These are phyloP conservation scores for Panus rudis DNA, from an alignment of 768 basidiomycete genomes.

Conservation along the genomic window DNA sequence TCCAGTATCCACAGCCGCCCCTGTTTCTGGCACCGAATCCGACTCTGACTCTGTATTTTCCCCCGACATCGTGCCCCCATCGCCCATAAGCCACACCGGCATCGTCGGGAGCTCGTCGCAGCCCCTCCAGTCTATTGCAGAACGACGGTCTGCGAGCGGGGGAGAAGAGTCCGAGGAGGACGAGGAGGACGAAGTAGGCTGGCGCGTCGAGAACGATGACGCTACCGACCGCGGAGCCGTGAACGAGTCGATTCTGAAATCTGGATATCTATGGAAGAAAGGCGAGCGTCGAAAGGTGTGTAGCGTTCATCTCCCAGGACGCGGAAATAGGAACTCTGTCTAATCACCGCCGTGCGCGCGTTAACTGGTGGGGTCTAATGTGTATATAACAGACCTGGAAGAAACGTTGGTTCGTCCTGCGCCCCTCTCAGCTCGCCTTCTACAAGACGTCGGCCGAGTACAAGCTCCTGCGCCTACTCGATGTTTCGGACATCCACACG, in stretches of 20 bases:
- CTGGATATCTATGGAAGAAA: slow-evolving; percentile 97
- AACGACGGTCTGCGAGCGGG: slow-evolving; percentile 58
- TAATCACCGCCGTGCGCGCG: slow-evolving; percentile 8
- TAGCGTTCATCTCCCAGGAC: slow-evolving; percentile 6
- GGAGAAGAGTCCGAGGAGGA: slow-evolving; percentile 76
- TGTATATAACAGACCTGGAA: slow-evolving; percentile 77
- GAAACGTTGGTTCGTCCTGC: slow-evolving; percentile 96
- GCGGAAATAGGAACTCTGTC: not conserved
- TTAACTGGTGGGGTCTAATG: not conserved
- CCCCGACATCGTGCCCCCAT: slow-evolving; percentile 40
- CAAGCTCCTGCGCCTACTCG: slow-evolving; percentile 81
- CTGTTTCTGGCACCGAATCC: slow-evolving; percentile 74
- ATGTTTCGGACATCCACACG: slow-evolving; percentile 83
- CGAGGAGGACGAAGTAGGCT: slow-evolving; percentile 60
- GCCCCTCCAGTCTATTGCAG: slow-evolving; percentile 69
- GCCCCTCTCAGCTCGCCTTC: slow-evolving; percentile 88
- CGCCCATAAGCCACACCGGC: slow-evolving; percentile 28
- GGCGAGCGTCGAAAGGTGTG: slow-evolving; percentile 92
- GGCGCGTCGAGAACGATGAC: slow-evolving; percentile 46
- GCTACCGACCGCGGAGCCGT: slow-evolving; percentile 39
- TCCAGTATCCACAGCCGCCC: slow-evolving; percentile 20
- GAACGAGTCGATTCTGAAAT: slow-evolving; percentile 74
- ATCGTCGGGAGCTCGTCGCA: slow-evolving; percentile 24
- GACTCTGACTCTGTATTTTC: slow-evolving; percentile 71
- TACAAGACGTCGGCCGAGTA: slow-evolving; percentile 97